Base-by-base conservation (phyloP, 805 yeast genomes). In the Metschnikowia chrysomelidarum region DNA sequence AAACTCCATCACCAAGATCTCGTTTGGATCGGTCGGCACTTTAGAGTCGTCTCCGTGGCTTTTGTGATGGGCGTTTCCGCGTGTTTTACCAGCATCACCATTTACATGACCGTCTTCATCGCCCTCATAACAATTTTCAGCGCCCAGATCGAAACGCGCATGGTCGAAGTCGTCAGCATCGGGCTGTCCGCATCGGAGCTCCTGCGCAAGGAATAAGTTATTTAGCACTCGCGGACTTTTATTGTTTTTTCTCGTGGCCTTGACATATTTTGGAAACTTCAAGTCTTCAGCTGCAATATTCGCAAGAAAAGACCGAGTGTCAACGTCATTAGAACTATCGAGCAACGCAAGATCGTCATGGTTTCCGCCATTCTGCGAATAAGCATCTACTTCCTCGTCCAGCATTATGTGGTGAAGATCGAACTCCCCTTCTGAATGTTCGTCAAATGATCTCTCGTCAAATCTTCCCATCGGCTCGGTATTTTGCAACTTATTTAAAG, bases 1-100 rank as follows among this genome's bases (percentile, higher is more conserved):
- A 59, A 89, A 89, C 49, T 77, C 74, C 64, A 83, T 65, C 7
- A 77, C 74, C 75, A 88, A 86, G n/a, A 85, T 69, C 10, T 93
- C 84, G 28, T 62, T 58, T 17, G 44, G 42, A 33, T 47, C 46
- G 42, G 41, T 36, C 9, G 44, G 34, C 23, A 14, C 36, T 24
- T 34, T 24, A 22, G 24, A 10, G 13, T 32, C 40, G 23, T 37
- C 28, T 21, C 24, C 19, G 18, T 10, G 7, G 24, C 14, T n/a
- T 6, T 14, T 18, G 18, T 13, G n/a, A 4, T 11, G n/a, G 5
- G n/a, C 12, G 24, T 19, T 13, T 6, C 9, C 24, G 20, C 30
- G 41, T 32, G 34, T 38, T 36, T 33, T 18, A 22, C 38, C 36
- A 17, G 32, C 32, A 24, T 33, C 40, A 30, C 19, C 33, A 14